These are phyloP conservation scores for Geotrichum australiense DNA, from an alignment of 1,139 yeast genomes.

Conservation along the genomic window DNA sequence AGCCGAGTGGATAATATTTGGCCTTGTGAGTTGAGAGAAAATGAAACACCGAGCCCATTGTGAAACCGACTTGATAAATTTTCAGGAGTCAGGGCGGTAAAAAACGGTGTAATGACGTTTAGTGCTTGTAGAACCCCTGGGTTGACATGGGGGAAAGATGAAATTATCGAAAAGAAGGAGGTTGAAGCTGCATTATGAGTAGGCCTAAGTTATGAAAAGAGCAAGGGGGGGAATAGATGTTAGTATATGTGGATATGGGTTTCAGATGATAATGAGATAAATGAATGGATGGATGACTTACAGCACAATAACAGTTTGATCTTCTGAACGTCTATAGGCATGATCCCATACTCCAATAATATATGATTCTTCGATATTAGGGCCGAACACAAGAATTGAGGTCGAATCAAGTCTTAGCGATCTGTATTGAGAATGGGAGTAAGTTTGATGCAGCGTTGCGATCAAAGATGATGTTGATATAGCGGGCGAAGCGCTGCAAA, in stretches of 20 bases:
- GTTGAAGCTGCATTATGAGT: constrained; percentile 21
- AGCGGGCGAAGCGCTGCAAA: constrained; percentile 29
- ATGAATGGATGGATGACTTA: constrained; percentile 19
- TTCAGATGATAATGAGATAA: neutral
- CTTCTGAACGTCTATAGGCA: constrained; percentile 37
- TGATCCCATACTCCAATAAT: constrained; percentile 36
- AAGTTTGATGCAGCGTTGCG: constrained; percentile 34
- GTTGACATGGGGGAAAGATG: constrained; percentile 34
- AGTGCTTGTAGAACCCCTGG: constrained; percentile 33
- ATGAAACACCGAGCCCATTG: constrained; percentile 32
- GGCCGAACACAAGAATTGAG: constrained; percentile 30
- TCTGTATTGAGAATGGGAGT: constrained; percentile 27
- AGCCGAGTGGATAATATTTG: constrained; percentile 33
- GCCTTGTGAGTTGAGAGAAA: constrained; percentile 33
- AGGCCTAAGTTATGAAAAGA: constrained; percentile 16
- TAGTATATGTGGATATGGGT: neutral
- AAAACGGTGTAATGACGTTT: constrained; percentile 36
- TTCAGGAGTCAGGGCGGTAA: constrained; percentile 35
- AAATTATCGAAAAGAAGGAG: constrained; percentile 28
- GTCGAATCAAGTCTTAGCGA: constrained; percentile 33
- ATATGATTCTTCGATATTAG: constrained; percentile 32
- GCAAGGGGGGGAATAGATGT: neutral
- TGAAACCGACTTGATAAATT: constrained; percentile 35
- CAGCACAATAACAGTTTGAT: constrained; percentile 36
- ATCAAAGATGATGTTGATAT: constrained; percentile 34